Conservation (phyloP, 225 moss, liverwort and hornwort genomes). For the Pleurozium schreberi region DNA sequence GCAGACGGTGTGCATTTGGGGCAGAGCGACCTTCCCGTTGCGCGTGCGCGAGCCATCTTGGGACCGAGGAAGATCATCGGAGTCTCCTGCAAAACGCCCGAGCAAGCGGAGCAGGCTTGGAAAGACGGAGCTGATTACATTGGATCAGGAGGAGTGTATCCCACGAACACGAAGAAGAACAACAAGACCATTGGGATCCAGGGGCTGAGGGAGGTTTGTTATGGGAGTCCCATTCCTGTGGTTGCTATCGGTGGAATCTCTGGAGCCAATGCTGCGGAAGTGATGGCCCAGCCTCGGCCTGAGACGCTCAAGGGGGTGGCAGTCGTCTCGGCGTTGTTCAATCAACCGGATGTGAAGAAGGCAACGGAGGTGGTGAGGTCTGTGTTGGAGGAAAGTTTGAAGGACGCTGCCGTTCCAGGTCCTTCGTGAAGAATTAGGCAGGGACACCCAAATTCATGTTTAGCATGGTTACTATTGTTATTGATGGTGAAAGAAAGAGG, state of each 20-base stretch:
- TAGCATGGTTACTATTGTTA: not conserved
- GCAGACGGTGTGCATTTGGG: slow-evolving; percentile 98
- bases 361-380: slow-evolving; percentile 37
- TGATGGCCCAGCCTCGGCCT: slow-evolving; percentile 58
- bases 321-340: slow-evolving; percentile 77
- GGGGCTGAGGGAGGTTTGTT: slow-evolving; percentile 63
- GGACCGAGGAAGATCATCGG: slow-evolving; percentile 82
- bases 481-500: not conserved
- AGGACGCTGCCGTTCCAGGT: not conserved
- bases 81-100: slow-evolving; percentile 84
- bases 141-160: slow-evolving; percentile 87
- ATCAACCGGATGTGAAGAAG: slow-evolving; percentile 56
- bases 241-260: slow-evolving; percentile 92
- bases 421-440: not conserved
- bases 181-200: slow-evolving; percentile 79
- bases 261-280: slow-evolving; percentile 44
- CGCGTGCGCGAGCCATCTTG: slow-evolving; percentile 64
- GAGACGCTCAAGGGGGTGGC: slow-evolving; percentile 66
- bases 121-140: slow-evolving; percentile 85
- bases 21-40: slow-evolving; percentile 65
- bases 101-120: slow-evolving; percentile 82
- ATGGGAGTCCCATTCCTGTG: slow-evolving; percentile 66
- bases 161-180: slow-evolving; percentile 73
- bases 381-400: slow-evolving; percentile 31
- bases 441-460: not conserved